A percentile compares a stretch with the other conserved stretches of the same genome.
These are phyloP conservation scores for Dactylellina cionopaga DNA, from an alignment of 2,329 filamentous ascomycete genomes.

Conservation along the genomic window DNA sequence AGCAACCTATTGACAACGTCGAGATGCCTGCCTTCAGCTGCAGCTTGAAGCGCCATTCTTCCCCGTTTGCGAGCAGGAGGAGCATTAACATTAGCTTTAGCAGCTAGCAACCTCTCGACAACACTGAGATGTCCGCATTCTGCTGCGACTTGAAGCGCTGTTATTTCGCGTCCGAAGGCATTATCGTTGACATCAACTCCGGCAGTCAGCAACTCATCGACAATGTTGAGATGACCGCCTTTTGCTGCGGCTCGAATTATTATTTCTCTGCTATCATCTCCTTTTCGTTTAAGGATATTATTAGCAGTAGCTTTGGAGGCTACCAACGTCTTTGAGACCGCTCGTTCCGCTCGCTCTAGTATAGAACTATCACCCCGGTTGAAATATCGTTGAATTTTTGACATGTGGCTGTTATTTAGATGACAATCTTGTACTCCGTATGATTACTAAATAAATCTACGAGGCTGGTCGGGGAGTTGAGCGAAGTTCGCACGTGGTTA, in stretches of 20 bases:
- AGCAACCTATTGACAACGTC: not conserved
- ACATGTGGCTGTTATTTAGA: too few species aligned
- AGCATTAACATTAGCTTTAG: not conserved
- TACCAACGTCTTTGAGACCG: too few species aligned
- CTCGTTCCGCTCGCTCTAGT: too few species aligned
- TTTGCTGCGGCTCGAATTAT: not conserved
- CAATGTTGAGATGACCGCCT: not conserved
- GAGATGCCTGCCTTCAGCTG: not conserved
- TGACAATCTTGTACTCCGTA: too few species aligned
- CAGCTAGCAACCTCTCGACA: conserved; percentile 2
- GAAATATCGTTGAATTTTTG: too few species aligned
- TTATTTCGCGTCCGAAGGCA: not conserved
- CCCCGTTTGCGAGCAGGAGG: too few species aligned
- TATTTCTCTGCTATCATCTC: not conserved
- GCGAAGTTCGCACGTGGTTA: not conserved
- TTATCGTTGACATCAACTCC: not conserved
- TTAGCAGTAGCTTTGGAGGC: not conserved
- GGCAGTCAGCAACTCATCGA: not conserved
- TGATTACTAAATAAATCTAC: too few species aligned
- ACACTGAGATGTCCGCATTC: not conserved
- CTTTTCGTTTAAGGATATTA: not conserved
- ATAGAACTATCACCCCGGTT: too few species aligned
- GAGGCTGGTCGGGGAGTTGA: too few species aligned
- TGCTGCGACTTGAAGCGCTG: conserved; percentile 3
- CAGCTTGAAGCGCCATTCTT: too few species aligned